Conservation (phyloP, 208 protist species). For the Borovskyia barvae region DNA sequence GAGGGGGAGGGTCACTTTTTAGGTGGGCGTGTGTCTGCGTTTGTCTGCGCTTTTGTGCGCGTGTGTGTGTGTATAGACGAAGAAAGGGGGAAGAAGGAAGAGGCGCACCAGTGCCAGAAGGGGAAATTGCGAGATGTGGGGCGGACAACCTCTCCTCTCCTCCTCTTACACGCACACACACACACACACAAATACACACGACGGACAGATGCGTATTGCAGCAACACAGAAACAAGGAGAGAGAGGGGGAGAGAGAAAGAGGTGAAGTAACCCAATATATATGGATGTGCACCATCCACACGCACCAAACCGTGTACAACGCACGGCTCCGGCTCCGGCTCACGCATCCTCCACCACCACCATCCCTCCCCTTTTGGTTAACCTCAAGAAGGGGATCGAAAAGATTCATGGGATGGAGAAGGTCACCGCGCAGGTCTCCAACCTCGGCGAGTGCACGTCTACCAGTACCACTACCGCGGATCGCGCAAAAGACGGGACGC, state of each 20-base stretch:
- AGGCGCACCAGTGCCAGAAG: background rate
- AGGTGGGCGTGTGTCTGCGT: background rate
- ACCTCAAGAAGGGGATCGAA: background rate
- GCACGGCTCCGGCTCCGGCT: background rate
- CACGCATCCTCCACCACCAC: background rate
- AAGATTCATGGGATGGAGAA: conserved; percentile 25
- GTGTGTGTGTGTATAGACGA: conserved; percentile 4
- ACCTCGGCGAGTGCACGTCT: conserved; percentile 67
- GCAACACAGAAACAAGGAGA: no score
- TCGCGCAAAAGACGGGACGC: conserved; percentile 68
- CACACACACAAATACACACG: no score
- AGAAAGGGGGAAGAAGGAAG: background rate
- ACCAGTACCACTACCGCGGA: conserved; percentile 71
- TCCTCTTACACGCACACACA: no score
- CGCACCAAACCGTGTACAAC: no score
- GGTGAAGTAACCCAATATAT: no score
- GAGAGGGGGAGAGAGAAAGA: no score
- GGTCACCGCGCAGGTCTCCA: conserved; percentile 45
- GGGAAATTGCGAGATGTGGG: no score
- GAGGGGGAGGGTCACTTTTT: no score
- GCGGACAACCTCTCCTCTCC: no score
- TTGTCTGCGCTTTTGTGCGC: background rate
- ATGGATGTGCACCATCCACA: no score
- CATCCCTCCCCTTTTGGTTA: background rate
- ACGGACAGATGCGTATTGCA: no score